Evolutionary conservation across 1,284 basidiomycete genomes (phyloP), one percentile per base, ranked within the genome.

Genomic region (Butyriboletus appendiculatus): DNA sequence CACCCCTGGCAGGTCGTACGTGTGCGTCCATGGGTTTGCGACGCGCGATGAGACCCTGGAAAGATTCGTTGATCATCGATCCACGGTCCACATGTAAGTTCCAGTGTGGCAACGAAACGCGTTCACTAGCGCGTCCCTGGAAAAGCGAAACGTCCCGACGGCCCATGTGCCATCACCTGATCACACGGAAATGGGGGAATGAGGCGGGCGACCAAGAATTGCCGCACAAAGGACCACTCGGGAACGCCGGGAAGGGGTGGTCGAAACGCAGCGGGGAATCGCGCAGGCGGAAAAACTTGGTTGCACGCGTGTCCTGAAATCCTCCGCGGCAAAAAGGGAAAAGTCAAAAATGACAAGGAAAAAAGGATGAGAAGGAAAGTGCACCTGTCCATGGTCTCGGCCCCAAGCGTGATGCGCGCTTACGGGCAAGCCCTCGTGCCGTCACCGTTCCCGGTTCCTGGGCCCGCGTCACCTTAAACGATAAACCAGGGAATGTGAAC

Each of bases 401-500:
- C 22, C 22, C 15, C 22, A 3, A 45, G 7, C 26, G 16, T 10
- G 46, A 34, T 20, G 26, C 15, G 37, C 37, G 37, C 16, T 32
- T 18, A 18, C 16, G 9, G 5, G 2, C 22, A 8, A 28, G 37
- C 24, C 11, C 20, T 16, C 32, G 22, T 20, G 38, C 26, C 14
- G 11, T 45, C 46, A 49, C 37, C 11, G 30, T 47, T 53, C 20
- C 33, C 30, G 14, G 32, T 52, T 57, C 44, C 38, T 33, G 42
- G 24, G 28, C 24, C 24, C 15, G 18, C 28, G 33, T 37, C 20
- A n/a, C 20, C 34, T 37, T 52, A 7, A 34, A 18, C 14, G 16
- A 35, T 46, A 33, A 37, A 5, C 26, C 16, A 38, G 38, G 33
- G 45, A 15, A 28, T 48, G 47, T 30, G 51, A 63, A 63, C 37